phyloP scores from a whole-genome alignment of 345 rosid species.

The thale cress (Arabidopsis thaliana) region TAIR10.1 NC_003074.8:20830501-20831000 shows the following conservation, averaged over 20 bases:
- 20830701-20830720: constrained; percentile 61
- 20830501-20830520: neutral
- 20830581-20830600: constrained; percentile 81
- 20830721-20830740: constrained; percentile 57
- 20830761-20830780: constrained; percentile 87
- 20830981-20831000: constrained; percentile 92
- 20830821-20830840: constrained; percentile 59
- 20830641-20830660: constrained; percentile 85
- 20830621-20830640: constrained; percentile 83
- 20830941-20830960: constrained; percentile 86
- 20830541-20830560: constrained; percentile 14
- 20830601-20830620: constrained; percentile 88
- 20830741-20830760: constrained; percentile 92
- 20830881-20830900: constrained; percentile 91
- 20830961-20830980: constrained; percentile 83
- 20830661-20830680: constrained; percentile 92
- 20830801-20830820: constrained; percentile 72
- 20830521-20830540: neutral
- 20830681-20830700: constrained; percentile 74
- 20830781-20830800: constrained; percentile 86
- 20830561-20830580: constrained; percentile 30
- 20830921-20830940: constrained; percentile 81
- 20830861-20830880: constrained; percentile 80
- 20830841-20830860: constrained; percentile 79
- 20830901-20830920: constrained; percentile 86